Conservation (phyloP, 768 basidiomycete genomes). For the Tylopilus sp. region DNA sequence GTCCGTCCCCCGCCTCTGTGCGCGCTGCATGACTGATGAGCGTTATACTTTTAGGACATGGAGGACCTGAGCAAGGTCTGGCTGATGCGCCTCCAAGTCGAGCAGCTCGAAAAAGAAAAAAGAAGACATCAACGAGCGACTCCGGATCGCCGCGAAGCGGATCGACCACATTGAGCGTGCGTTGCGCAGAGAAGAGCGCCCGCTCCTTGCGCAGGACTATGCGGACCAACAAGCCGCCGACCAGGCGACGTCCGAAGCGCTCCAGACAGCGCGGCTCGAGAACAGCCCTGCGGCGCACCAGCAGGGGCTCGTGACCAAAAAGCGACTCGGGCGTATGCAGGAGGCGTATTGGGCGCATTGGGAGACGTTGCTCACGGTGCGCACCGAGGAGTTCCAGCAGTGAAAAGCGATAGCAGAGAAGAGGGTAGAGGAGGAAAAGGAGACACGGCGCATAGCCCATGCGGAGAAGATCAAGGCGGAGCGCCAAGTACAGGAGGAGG, state of each 20-base stretch:
- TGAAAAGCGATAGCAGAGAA: constrained; percentile 47
- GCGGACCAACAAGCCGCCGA: constrained; percentile 80
- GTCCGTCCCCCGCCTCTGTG: too few species aligned
- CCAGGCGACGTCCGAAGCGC: constrained; percentile 58
- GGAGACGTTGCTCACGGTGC: constrained; percentile 51
- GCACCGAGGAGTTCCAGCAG: constrained; percentile 62
- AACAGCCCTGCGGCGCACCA: constrained; percentile 54
- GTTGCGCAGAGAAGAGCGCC: constrained; percentile 88
- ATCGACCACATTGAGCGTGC: constrained; percentile 96
- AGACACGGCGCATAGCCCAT: constrained; percentile 56
- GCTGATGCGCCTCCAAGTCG: too few species aligned
- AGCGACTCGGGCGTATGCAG: constrained; percentile 67
- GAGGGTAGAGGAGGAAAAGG: constrained; percentile 85
- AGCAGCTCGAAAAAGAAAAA: constrained; percentile 99
- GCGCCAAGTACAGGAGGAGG: constrained; percentile 29
- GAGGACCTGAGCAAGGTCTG: too few species aligned
- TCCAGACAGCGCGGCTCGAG: constrained; percentile 57
- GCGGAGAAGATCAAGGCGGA: constrained; percentile 57
- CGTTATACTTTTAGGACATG: too few species aligned
- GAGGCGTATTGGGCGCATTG: constrained; percentile 60
- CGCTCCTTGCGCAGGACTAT: constrained; percentile 84
- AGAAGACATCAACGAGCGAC: constrained; percentile 75
- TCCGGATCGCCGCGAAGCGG: constrained; percentile 82
- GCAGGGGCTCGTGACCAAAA: constrained; percentile 71
- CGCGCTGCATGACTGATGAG: too few species aligned